Conservation (phyloP, 2,329 filamentous ascomycete genomes). For the Colletotrichum navitas region DNA sequence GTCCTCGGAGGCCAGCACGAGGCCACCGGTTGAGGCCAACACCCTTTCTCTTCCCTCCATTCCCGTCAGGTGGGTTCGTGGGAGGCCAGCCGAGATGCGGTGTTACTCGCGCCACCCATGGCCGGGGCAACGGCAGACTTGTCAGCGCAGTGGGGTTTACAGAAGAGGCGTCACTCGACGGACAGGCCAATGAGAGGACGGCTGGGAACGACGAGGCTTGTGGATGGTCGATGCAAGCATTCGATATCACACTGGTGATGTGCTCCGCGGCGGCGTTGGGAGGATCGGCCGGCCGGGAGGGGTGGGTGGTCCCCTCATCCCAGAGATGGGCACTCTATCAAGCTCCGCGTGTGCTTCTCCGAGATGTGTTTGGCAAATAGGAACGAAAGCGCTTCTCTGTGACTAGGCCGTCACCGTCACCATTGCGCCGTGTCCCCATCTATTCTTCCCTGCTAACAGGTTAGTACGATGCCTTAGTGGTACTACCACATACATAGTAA, state of each 20-base stretch:
- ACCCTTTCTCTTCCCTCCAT: not conserved
- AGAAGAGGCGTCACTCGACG: constrained; percentile 37
- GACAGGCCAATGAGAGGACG: constrained; percentile 36
- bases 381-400: constrained; percentile 17
- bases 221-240: constrained; percentile 41
- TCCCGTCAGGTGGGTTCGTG: constrained; percentile 24
- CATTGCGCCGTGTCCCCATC: constrained; percentile 22
- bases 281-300: constrained; percentile 33
- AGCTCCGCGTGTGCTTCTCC: constrained; percentile 14
- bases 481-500: constrained; percentile 32
- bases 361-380: constrained; percentile 33
- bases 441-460: constrained; percentile 27
- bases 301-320: constrained; percentile 23
- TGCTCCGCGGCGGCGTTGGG: constrained; percentile 31
- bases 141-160: constrained; percentile 36
- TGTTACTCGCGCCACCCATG: constrained; percentile 37
- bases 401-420: constrained; percentile 17
- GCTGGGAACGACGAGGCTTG: constrained; percentile 28
- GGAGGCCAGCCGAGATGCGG: constrained; percentile 36
- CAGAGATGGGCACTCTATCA: constrained; percentile 17
- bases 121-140: constrained; percentile 31
- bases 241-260: constrained; percentile 42
- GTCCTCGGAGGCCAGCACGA: constrained; percentile 29
- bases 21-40: constrained; percentile 30
- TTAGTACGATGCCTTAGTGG: constrained; percentile 30